A percentile compares a stretch with the other conserved stretches of the same genome.
These are phyloP conservation scores for Flaveria sonorensis DNA, from an alignment of 129 eudicot species.

Conservation along the genomic window DNA sequence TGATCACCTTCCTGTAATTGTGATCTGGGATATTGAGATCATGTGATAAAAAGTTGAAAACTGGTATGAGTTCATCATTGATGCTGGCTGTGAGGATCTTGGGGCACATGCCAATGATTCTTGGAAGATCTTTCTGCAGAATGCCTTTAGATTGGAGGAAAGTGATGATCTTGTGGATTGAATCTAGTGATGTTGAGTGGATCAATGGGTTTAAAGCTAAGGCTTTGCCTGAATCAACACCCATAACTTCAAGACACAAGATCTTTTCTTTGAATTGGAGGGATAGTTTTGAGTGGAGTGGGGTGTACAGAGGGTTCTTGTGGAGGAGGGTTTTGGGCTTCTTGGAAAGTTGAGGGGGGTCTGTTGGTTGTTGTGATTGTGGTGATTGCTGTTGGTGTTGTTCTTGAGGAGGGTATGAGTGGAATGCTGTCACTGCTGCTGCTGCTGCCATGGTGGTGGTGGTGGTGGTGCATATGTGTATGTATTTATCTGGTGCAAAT, in stretches of 20 bases:
- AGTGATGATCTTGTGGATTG: conserved; percentile 57
- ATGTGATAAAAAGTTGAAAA: conserved; percentile 61
- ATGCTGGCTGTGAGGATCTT: conserved; percentile 61
- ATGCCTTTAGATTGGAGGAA: conserved; percentile 65
- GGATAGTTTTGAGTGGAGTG: conserved; percentile 64
- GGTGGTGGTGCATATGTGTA: background rate
- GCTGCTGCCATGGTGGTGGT: conserved; percentile 33
- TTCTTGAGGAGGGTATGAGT: conserved; percentile 41
- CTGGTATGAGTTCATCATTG: conserved; percentile 58
- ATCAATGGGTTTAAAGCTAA: conserved; percentile 53
- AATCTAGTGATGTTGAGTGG: conserved; percentile 56
- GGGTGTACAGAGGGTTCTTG: conserved; percentile 73
- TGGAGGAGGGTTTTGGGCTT: conserved; percentile 67
- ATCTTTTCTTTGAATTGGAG: conserved; percentile 87
- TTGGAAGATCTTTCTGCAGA: conserved; percentile 63
- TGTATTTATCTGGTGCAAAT: conserved; percentile 6
- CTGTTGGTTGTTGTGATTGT: conserved; percentile 35
- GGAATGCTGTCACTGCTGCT: conserved; percentile 31
- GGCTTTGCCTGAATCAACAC: conserved; percentile 89
- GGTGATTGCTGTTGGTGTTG: conserved; percentile 15
- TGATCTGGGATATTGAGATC: conserved; percentile 67
- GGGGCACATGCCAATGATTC: conserved; percentile 86
- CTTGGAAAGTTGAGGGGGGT: conserved; percentile 44
- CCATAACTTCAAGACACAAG: conserved; percentile 88
- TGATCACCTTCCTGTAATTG: conserved; percentile 61